Evolutionary conservation across 2,329 filamentous ascomycete species (phyloP).

Genomic region (Calonectria hongkongensis): DNA sequence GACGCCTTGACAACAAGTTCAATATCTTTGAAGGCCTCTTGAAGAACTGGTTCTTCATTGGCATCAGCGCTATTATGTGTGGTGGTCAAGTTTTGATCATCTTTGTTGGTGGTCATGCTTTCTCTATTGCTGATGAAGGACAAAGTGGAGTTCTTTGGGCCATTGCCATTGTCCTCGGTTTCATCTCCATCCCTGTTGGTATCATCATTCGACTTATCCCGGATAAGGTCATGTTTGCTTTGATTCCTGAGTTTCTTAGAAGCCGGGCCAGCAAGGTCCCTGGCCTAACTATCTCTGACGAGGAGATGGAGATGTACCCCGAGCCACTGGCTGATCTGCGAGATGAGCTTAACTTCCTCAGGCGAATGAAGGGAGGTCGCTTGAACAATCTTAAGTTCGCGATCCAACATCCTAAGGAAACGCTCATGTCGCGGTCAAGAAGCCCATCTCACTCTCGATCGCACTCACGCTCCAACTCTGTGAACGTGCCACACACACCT

Average conservation of each 20-base stretch:
- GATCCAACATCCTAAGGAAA: slow-evolving; percentile 84
- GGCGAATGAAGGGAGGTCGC: slow-evolving; percentile 86
- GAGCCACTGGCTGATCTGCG: slow-evolving; percentile 83
- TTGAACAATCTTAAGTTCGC: slow-evolving; percentile 88
- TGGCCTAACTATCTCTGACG: slow-evolving; percentile 77
- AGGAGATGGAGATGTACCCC: slow-evolving; percentile 82
- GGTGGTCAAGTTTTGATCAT: slow-evolving; percentile 93
- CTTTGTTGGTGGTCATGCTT: slow-evolving; percentile 88
- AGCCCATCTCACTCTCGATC: slow-evolving; percentile 77
- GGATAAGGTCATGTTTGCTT: slow-evolving; percentile 76
- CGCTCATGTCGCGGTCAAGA: slow-evolving; percentile 76
- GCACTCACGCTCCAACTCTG: slow-evolving; percentile 77
- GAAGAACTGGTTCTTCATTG: slow-evolving; percentile 91
- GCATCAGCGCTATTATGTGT: slow-evolving; percentile 90
- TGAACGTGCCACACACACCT: slow-evolving; percentile 77
- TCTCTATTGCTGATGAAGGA: slow-evolving; percentile 78
- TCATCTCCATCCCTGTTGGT: slow-evolving; percentile 90
- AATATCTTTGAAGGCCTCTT: slow-evolving; percentile 95
- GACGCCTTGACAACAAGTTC: slow-evolving; percentile 93
- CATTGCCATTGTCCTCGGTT: slow-evolving; percentile 88
- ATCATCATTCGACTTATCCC: slow-evolving; percentile 88
- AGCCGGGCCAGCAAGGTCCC: slow-evolving; percentile 68
- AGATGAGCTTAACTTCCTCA: slow-evolving; percentile 87
- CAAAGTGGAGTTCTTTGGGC: slow-evolving; percentile 89
- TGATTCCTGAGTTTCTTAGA: slow-evolving; percentile 73